Base-by-base conservation (phyloP, 2,329 filamentous ascomycete species). In the Diaporthe ampelina region DNA sequence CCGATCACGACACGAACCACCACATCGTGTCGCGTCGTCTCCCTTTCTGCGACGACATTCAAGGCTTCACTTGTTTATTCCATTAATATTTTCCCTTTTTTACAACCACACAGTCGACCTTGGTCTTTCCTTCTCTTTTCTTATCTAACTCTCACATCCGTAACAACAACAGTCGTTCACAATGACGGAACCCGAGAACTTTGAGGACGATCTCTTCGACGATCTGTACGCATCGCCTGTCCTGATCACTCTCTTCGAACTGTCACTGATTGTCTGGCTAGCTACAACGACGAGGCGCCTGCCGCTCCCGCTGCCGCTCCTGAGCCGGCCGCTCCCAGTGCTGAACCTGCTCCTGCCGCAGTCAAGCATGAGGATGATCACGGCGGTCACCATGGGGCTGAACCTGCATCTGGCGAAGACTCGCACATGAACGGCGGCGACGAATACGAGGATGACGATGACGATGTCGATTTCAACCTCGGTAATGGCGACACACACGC, bases 171-270 rank as follows among this genome's bases (percentile, higher is more conserved):
- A 73, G 63, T 72, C 78, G 67, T 73, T 75, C 83, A 88, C 63
- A 78, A 95, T 95, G 93, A 90, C 93, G 43, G 94, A 95, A 80
- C 87, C 89, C 72, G 93, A 94, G 79, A 93, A 93, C 77, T 91
- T 94, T 78, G 94, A 97, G 78, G 94, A 97, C 81, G 94, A 97
- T 88, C 93, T 97, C 82, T 97, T 97, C 83, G 94, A 94, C 79
- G 94, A 97, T 85, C 89, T 97, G 94, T 97, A 86, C 84, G 94
- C n/a, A 26, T 65, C 59, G 32, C n/a, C 40, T 45, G 8, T 6
- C 15, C 19, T 17, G 1, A 17, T 3, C 32, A 11, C 4, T 21
- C 13, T 10, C 32, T 17, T 9, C 35, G 1, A 63, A 29, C 15
- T 15, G n/a, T 70, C 29, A 52, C 77, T 79, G 48, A 81, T 40